Evolutionary conservation across 352 stramenopile species (phyloP).

Genomic region (Phytopythium delawarense): DNA sequence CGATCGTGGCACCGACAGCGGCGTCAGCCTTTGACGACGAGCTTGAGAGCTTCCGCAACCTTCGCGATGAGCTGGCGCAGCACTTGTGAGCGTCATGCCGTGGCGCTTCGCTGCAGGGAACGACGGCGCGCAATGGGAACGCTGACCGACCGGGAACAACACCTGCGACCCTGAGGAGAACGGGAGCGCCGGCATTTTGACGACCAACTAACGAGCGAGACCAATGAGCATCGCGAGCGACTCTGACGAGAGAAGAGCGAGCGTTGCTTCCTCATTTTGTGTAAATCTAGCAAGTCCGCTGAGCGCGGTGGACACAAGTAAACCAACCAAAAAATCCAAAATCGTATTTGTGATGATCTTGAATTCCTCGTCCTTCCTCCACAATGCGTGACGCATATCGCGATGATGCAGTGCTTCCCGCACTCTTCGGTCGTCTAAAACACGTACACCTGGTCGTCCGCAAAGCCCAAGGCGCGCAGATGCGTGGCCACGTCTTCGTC

Average conservation of each 20-base stretch:
- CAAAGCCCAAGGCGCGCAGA: conserved; percentile 45
- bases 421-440: conserved; percentile 27
- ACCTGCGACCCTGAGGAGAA: background rate
- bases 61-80: conserved; percentile 63
- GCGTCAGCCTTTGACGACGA: conserved; percentile 69
- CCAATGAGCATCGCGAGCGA: background rate
- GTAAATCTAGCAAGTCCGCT: conserved; percentile 7
- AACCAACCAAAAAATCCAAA: conserved; percentile 4
- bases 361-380: background rate
- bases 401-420: background rate
- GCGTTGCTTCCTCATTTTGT: conserved; percentile 1
- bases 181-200: background rate
- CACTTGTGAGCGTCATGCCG: conserved; percentile 13
- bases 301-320: conserved; percentile 2
- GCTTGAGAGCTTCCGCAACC: conserved; percentile 57
- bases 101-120: background rate
- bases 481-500: conserved; percentile 48
- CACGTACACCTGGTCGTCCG: conserved; percentile 52
- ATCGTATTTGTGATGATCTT: background rate
- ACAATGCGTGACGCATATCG: background rate
- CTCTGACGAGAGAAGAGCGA: conserved; percentile 1
- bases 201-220: background rate
- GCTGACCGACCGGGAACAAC: background rate
- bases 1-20: conserved; percentile 3
- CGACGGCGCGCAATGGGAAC: conserved; percentile 1